A percentile compares a stretch with the other conserved stretches of the same genome.
Conservation (phyloP, 257 asterid species). For the Voacanga thouarsii region DNA sequence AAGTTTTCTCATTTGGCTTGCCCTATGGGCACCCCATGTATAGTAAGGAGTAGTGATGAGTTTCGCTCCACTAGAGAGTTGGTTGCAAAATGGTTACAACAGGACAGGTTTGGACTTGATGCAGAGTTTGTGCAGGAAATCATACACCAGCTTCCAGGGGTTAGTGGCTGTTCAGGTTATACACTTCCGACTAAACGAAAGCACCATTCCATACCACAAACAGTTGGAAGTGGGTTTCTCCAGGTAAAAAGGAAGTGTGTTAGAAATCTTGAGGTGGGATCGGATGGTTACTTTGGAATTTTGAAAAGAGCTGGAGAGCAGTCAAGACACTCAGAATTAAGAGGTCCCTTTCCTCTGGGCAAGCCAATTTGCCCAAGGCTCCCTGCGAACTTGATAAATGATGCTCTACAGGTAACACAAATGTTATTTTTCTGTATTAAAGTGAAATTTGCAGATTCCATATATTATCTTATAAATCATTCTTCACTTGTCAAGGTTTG, state of each 20-base stretch:
- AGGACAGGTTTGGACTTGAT: conserved; percentile 77
- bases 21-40: conserved; percentile 35
- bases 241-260: conserved; percentile 55
- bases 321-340: conserved; percentile 30
- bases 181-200: conserved; percentile 51
- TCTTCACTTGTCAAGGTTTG: conserved; percentile 56
- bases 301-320: conserved; percentile 37
- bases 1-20: conserved; percentile 53
- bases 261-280: conserved; percentile 23
- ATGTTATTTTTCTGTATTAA: conserved; percentile 3
- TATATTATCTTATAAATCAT: conserved; percentile 25
- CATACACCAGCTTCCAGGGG: conserved; percentile 79
- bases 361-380: conserved; percentile 62
- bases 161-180: conserved; percentile 58
- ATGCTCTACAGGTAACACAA: conserved; percentile 72
- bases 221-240: conserved; percentile 78
- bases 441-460: conserved; percentile 4
- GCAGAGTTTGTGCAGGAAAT: conserved; percentile 86
- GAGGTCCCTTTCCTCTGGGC: conserved; percentile 74
- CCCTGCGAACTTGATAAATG: conserved; percentile 76
- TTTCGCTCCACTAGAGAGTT: conserved; percentile 48
- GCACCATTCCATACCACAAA: conserved; percentile 38
- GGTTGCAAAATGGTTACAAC: conserved; percentile 67
- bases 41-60: conserved; percentile 49
- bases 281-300: conserved; percentile 36